These are phyloP conservation scores for Spergularia azorica DNA, from an alignment of 179 eudicot genomes.

Conservation along the genomic window DNA sequence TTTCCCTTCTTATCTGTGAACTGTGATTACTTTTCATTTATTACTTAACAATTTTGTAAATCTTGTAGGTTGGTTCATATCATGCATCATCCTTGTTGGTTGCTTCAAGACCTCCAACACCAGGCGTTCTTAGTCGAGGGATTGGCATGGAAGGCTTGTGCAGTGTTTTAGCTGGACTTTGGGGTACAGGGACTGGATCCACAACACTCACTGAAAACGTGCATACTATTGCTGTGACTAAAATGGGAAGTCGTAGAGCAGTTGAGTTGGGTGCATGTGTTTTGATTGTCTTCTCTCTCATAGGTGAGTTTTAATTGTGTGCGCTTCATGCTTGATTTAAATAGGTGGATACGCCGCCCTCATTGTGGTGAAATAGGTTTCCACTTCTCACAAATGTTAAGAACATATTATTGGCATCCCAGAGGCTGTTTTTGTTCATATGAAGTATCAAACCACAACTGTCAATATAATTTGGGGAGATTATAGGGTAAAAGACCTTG, in stretches of 20 bases:
- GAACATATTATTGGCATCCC: too few relatives aligned
- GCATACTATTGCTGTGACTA: constrained; percentile 96
- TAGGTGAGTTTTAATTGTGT: constrained; percentile 51
- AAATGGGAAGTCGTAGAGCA: constrained; percentile 97
- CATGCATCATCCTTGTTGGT: constrained; percentile 90
- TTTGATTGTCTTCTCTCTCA: constrained; percentile 72
- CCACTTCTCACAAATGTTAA: too few relatives aligned
- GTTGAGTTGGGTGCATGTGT: constrained; percentile 84
- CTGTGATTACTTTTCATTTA: neutral
- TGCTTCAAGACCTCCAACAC: constrained; percentile 94
- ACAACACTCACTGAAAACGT: constrained; percentile 88
- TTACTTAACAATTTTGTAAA: neutral
- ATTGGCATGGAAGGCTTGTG: constrained; percentile 92
- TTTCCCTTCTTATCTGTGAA: neutral
- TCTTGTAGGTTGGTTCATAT: constrained; percentile 79
- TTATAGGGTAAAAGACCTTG: too few relatives aligned
- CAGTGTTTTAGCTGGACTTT: constrained; percentile 82
- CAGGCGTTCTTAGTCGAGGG: constrained; percentile 86
- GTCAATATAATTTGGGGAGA: too few relatives aligned
- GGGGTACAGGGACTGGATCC: constrained; percentile 98
- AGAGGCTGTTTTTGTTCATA: too few relatives aligned
- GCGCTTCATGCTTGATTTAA: neutral
- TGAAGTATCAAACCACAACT: too few relatives aligned
- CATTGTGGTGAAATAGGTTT: too few relatives aligned
- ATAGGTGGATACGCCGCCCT: neutral